Base-by-base conservation (phyloP, 306 rosid genomes). In the Lupinus albus region DNA sequence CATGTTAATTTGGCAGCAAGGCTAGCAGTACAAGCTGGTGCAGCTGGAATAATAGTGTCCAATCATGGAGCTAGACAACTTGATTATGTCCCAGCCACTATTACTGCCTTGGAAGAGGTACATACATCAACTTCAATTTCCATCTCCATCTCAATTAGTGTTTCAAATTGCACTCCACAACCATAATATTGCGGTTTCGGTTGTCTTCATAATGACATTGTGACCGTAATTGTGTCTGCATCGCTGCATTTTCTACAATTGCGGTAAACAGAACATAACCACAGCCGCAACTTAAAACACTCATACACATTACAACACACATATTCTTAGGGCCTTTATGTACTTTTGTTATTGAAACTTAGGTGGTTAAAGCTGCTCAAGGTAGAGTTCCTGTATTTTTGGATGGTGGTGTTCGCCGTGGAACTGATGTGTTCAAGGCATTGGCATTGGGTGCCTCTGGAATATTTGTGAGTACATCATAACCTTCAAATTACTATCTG, bases 61-160 rank as follows among this genome's bases (percentile, higher is more conserved):
- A 94, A 94, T 51, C 99, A 94, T 38, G 96, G 99, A 72, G 99
- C 97, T 75, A 79, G 99, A 57, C 99, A 94, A 68, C 97, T 94
- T 44, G 99, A 94, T 63, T 94, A 88, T 74, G 95, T 90, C 10
- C 99, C 92, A 18, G 86, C 99, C 44, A 94, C 97, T 36, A 94
- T 94, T 18, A 7, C 57, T 68, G 99, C 96, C 67, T 73, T 94
- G 60, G 99, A 94, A 84, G 97, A 90, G 97, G 97, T 25, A 25
- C 30, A 25, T 89, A 81, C 20, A 49, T 71, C 5, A 69, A 25
- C 59, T 70, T 46, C 4, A 49, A 11, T 39, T 11, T 42, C 8
- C 38, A 38, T 56, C 67, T 42, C 8, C 38, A 38, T 56, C 67
- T 64, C 44, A 46, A 35, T n/a, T n/a, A n/a, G n/a, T n/a, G n/a